These are phyloP conservation scores for Eucalyptus erythrocorys DNA, from an alignment of 345 rosid species.

Conservation along the genomic window DNA sequence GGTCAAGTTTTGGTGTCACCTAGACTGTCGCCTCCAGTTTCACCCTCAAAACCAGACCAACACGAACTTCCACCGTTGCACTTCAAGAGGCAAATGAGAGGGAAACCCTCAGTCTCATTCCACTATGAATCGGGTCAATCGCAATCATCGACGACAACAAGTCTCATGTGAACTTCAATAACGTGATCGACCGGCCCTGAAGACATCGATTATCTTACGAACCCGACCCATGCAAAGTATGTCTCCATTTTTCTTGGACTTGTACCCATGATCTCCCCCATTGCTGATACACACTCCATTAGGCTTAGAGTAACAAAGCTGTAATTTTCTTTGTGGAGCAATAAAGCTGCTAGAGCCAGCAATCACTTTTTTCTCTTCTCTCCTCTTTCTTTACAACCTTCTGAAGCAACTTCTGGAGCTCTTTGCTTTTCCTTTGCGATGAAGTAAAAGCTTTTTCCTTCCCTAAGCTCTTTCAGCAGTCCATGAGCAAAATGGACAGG, in stretches of 20 bases:
- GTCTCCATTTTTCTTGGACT: neutral
- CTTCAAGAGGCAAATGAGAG: constrained; percentile 46
- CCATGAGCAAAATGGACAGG: neutral
- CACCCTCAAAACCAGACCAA: constrained; percentile 26
- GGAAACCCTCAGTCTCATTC: neutral
- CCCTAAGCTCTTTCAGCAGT: neutral
- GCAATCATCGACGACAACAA: neutral
- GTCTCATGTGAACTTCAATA: neutral
- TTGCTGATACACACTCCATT: neutral
- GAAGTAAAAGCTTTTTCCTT: neutral
- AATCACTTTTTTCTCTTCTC: neutral
- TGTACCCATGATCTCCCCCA: neutral
- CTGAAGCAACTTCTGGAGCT: neutral
- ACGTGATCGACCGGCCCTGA: neutral
- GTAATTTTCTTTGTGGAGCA: neutral
- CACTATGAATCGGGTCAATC: neutral
- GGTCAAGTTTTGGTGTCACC: constrained; percentile 27
- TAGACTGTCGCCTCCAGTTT: constrained; percentile 55
- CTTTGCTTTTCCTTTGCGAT: neutral
- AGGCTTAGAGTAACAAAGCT: neutral
- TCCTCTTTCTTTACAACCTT: neutral
- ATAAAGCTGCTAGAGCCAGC: neutral
- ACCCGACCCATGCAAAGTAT: neutral
- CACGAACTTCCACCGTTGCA: constrained; percentile 25
- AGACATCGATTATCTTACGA: neutral